These are phyloP conservation scores for Turritis glabra DNA, from an alignment of 345 rosid genomes.

Conservation along the genomic window DNA sequence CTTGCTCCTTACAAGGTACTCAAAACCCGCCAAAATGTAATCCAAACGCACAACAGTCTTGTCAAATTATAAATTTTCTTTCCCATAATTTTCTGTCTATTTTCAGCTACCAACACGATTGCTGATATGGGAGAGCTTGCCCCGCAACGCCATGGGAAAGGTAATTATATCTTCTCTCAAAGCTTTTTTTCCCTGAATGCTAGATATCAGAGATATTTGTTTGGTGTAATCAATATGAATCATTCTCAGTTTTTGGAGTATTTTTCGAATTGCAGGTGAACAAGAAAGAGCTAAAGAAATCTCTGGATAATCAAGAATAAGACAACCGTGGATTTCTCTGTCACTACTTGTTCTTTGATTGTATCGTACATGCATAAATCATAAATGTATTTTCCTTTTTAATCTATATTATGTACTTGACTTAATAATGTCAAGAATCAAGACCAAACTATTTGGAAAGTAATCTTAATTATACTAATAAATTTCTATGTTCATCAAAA, in stretches of 20 bases:
- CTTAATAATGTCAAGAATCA: background rate
- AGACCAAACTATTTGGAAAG: constrained; percentile 7
- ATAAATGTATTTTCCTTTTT: background rate
- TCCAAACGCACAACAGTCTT: background rate
- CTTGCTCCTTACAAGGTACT: constrained; percentile 98
- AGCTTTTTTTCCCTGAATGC: background rate
- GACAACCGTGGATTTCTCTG: constrained; percentile 10
- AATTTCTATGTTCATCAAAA: background rate
- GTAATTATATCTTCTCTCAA: constrained; percentile 38
- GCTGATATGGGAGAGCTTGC: constrained; percentile 82
- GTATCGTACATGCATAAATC: background rate
- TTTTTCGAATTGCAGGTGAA: constrained; percentile 61
- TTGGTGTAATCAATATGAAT: constrained; percentile 11
- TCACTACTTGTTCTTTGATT: constrained; percentile 14
- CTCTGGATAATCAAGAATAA: constrained; percentile 48
- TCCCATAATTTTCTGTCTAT: background rate
- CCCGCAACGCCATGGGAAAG: constrained; percentile 99
- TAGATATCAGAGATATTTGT: background rate
- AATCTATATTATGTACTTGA: background rate
- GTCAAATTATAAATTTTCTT: background rate
- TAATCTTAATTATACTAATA: background rate
- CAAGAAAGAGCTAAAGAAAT: constrained; percentile 83
- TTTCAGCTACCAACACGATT: constrained; percentile 78
- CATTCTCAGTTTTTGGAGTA: background rate
- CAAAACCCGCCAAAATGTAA: background rate